Evolutionary conservation across 352 stramenopile species (phyloP).

Genomic region (Blastocystis sp.): DNA sequence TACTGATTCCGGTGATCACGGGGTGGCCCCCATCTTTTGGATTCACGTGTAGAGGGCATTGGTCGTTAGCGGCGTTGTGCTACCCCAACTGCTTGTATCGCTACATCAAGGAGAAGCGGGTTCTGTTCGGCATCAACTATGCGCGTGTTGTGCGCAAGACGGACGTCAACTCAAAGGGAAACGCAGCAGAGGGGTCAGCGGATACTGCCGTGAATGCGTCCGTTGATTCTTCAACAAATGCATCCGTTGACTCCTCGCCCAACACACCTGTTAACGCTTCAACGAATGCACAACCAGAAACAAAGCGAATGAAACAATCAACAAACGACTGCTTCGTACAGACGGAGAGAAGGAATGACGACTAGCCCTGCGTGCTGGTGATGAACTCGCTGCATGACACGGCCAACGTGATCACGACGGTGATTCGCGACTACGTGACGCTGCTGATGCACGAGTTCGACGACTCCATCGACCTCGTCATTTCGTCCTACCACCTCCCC

Average conservation of each 20-base stretch:
- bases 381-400: conserved; percentile 31
- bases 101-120: conserved; percentile 1
- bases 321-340: background rate
- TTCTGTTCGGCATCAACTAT: conserved; percentile 41
- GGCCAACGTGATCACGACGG: background rate
- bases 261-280: background rate
- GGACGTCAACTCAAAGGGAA: background rate
- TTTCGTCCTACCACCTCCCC: background rate
- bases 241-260: background rate
- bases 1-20: conserved; percentile 14
- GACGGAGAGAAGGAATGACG: background rate
- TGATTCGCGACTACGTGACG: conserved; percentile 12
- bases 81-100: background rate
- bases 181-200: background rate
- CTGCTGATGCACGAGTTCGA: background rate
- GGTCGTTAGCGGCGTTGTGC: conserved; percentile 25
- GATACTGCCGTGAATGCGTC: background rate
- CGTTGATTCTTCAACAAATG: background rate
- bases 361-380: conserved; percentile 21
- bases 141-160: background rate
- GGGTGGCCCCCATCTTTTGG: background rate
- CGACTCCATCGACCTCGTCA: background rate
- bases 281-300: background rate
- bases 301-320: conserved; percentile 9
- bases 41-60: conserved; percentile 37